These are phyloP conservation scores for Pichia sp. DNA, from an alignment of 1,139 yeast species.

Conservation along the genomic window DNA sequence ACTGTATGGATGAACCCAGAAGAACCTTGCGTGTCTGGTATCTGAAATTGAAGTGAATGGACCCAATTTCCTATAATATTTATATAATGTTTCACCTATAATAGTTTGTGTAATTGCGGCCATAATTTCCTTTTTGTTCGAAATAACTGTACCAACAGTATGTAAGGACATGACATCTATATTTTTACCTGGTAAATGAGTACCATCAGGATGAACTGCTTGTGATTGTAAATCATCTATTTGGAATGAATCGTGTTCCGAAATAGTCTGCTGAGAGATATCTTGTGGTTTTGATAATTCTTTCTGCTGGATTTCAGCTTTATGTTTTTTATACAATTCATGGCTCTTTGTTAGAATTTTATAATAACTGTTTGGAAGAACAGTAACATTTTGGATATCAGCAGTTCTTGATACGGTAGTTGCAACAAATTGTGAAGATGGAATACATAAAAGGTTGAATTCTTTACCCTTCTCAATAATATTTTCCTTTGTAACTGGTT, in stretches of 20 bases:
- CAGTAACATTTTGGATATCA: conserved; percentile 53
- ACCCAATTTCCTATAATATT: conserved; percentile 76
- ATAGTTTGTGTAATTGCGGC: conserved; percentile 89
- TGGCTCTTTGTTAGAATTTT: conserved; percentile 42
- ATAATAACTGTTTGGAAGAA: conserved; percentile 59
- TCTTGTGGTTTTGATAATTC: neutral
- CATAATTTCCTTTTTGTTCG: conserved; percentile 70
- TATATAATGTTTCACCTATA: conserved; percentile 85
- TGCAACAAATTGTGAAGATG: conserved; percentile 50
- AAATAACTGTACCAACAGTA: conserved; percentile 57
- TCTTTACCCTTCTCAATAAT: conserved; percentile 34
- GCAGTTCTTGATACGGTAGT: conserved; percentile 52
- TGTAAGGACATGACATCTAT: conserved; percentile 19
- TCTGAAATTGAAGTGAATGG: conserved; percentile 72
- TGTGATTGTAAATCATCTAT: conserved; percentile 1
- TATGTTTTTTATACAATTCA: conserved; percentile 26
- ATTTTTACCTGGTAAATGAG: conserved; percentile 8
- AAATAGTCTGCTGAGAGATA: conserved; percentile 6
- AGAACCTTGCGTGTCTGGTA: conserved; percentile 82
- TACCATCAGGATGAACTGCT: neutral
- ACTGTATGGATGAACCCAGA: conserved; percentile 96
- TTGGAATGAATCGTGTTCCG: conserved; percentile 11
- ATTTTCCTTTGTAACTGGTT: conserved; percentile 25
- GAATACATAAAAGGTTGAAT: conserved; percentile 47
- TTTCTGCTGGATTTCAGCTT: conserved; percentile 32